These are phyloP conservation scores for Thinopyrum elongatum DNA, from an alignment of 176 grass and related monocot species.

Conservation along the genomic window DNA sequence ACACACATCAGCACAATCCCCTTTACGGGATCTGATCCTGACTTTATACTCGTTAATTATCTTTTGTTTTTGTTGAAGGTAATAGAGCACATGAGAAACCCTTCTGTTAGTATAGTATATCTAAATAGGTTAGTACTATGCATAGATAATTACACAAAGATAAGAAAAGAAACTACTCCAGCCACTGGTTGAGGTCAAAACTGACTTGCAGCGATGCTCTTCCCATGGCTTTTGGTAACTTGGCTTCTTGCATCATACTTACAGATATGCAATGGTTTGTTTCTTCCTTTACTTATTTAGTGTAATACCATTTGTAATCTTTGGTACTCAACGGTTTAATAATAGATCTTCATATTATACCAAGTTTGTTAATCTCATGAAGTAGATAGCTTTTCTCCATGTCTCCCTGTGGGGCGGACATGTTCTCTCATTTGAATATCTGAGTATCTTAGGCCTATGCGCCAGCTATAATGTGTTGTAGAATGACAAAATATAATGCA, in stretches of 20 bases:
- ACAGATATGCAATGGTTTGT: neutral
- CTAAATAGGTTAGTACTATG: neutral
- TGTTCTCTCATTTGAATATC: slow-evolving; percentile 20
- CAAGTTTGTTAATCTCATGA: slow-evolving; percentile 3
- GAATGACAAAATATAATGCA: slow-evolving; percentile 14
- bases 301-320: neutral
- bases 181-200: neutral
- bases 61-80: neutral
- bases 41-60: neutral
- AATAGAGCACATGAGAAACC: neutral
- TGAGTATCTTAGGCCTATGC: neutral
- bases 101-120: neutral
- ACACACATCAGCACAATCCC: neutral
- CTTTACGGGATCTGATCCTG: neutral
- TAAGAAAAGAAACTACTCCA: neutral
- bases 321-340: neutral
- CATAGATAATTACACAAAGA: neutral
- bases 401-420: neutral
- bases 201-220: neutral
- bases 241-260: neutral
- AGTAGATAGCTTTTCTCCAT: slow-evolving; percentile 10
- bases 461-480: slow-evolving; percentile 1
- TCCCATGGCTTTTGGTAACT: neutral
- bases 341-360: neutral
- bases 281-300: neutral